Base-by-base conservation (phyloP, 768 basidiomycete species). In the Tulasnella sp. region DNA sequence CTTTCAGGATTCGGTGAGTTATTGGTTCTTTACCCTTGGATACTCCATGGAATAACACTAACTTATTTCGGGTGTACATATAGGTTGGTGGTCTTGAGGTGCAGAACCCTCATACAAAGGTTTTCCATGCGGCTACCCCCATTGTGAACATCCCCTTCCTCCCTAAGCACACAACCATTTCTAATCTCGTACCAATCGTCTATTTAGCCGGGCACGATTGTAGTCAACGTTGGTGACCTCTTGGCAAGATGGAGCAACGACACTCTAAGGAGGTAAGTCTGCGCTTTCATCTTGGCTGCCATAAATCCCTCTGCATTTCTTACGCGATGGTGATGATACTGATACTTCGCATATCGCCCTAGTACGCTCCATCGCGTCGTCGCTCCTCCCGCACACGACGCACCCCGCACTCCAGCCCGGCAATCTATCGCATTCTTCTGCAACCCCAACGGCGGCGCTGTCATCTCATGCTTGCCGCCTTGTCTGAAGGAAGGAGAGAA, bases 341-440 rank as follows among this genome's bases (percentile, higher is more conserved):
- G 17, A 58, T 21, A 9, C 17, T 52, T 21, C 88, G 30, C 48
- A 1, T 43, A 3, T 19, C 49, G 24, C 30, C 27, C 5, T 26
- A 63, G 87, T 44, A 90, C 89, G 2, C 76, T 89, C 17, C 89
- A 90, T 70, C 81, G 85, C 15, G 89, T 92, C 21, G 88, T 90
- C 5, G 83, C 84, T 3, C 87, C 89, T 21, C 73, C 80, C 0
- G 68, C 79, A 58, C 77, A 69, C 64, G 73, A 76, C 7, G 73
- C 72, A 4, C 80, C 83, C n/a, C 70, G 82, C 60, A 84, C 81
- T 0, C 83, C 86, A 0, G 70, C 73, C 8, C 78, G 89, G 26
- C 86, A 88, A 67, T 88, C 86, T 8, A 84, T 91, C 53, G 89
- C 86, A 7, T 92, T 87, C 75, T 92, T 92, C 72, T 88, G 85